A percentile compares a stretch with the other conserved stretches of the same genome.
These are phyloP conservation scores for Suillus discolor DNA, from an alignment of 768 basidiomycete species.

Conservation along the genomic window DNA sequence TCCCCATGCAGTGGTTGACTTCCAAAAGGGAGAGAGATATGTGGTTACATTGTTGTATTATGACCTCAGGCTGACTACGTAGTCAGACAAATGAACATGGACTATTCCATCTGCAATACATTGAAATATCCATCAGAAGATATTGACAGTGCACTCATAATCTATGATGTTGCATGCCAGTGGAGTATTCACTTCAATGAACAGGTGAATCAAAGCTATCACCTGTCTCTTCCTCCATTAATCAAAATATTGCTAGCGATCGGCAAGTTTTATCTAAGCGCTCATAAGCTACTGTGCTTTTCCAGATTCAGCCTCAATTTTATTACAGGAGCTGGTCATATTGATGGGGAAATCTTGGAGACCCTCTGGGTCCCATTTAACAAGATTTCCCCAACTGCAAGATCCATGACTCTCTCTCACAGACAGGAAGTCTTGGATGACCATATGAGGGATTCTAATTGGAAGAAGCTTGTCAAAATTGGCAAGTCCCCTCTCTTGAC, in stretches of 20 bases:
- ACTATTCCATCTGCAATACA: conserved; percentile 25
- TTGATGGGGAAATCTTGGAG: conserved; percentile 38
- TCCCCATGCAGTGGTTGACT: too few relatives aligned
- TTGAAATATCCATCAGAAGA: conserved; percentile 14
- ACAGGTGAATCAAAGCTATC: neutral
- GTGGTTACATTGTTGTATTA: too few relatives aligned
- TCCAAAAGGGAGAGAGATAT: too few relatives aligned
- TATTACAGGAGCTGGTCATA: conserved; percentile 29
- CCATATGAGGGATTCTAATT: conserved; percentile 37
- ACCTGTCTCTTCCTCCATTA: neutral
- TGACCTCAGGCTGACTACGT: too few relatives aligned
- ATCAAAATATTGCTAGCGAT: conserved; percentile 19
- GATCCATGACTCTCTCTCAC: conserved; percentile 26
- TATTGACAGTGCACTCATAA: conserved; percentile 10
- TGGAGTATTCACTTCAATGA: conserved; percentile 20
- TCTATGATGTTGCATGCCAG: conserved; percentile 35
- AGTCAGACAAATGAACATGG: too few relatives aligned
- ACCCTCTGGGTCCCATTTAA: conserved; percentile 33
- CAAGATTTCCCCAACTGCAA: conserved; percentile 22
- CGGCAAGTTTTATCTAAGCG: conserved; percentile 34
- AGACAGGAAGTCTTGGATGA: conserved; percentile 32
- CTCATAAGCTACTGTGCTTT: conserved; percentile 28
- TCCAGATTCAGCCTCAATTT: conserved; percentile 27
- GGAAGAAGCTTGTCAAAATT: conserved; percentile 31
- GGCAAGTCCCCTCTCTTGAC: conserved; percentile 12